Base-by-base conservation (phyloP, 768 basidiomycete species). In the Xerocomellus dryophilus region DNA sequence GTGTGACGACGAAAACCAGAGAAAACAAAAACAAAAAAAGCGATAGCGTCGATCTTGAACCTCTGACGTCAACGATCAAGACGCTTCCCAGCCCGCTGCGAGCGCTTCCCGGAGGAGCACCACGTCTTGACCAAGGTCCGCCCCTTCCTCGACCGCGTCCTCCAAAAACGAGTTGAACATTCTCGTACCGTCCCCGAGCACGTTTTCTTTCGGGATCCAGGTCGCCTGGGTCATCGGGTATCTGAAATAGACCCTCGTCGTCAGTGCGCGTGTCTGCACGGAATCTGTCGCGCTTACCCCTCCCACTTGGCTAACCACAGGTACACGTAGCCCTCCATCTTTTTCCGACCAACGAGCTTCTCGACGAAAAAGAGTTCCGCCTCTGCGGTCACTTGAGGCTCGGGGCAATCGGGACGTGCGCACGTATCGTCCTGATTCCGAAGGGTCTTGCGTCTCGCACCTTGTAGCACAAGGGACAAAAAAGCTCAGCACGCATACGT, bases 241-340 rank as follows among this genome's bases (percentile, higher is more conserved):
- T 7, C 69, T 70, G 32, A 21, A 23, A 10, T 9, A 31, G 17
- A 14, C 21, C 0, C 20, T 1, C 15, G 11, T 21, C 14, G 5
- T 54, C 43, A 51, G 40, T 17, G 38, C 31, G 34, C 7, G 34
- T 10, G 36, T n/a, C 6, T 25, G 2, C 15, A 15, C 20, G 5
- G 25, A 2, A 27, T 17, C 15, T 4, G n/a, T 29, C 14, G 6
- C 52, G 2, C 61, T 47, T 20, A 72, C 70, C 70, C 71, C 0
- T 70, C 70, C 69, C 69, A 70, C 43, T 70, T 71, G 15, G 67
- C 69, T 31, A 72, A 47, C 67, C 67, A 72, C 43, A 57, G 5
- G 38, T 54, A 65, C 1, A 52, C 15, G 23, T 54, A 58, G 7
- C 52, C 50, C 2, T 65, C 58, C 3, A 45, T 15, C 11, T 41